These are phyloP conservation scores for Brassica nigra DNA, from an alignment of 345 rosid genomes.

Conservation along the genomic window DNA sequence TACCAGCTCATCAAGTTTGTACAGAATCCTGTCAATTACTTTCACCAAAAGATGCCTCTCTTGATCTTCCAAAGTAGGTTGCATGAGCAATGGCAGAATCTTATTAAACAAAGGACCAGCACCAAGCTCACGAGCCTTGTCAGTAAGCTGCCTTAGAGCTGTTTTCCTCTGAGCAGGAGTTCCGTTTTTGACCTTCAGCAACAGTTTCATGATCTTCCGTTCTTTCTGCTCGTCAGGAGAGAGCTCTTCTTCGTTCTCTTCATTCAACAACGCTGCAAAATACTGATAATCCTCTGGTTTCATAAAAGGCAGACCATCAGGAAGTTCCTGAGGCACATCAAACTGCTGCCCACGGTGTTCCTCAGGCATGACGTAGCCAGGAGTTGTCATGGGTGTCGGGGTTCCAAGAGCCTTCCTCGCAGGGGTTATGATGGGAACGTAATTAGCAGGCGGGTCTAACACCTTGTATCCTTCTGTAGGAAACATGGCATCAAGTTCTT, in stretches of 20 bases:
- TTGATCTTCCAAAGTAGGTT: slow-evolving; percentile 96
- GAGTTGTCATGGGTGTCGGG: slow-evolving; percentile 93
- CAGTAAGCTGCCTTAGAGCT: slow-evolving; percentile 93
- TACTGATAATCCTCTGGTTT: slow-evolving; percentile 99
- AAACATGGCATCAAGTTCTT: slow-evolving; percentile 96
- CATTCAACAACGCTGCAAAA: slow-evolving; percentile 82
- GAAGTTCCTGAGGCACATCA: slow-evolving; percentile 90
- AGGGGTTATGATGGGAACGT: slow-evolving; percentile 93
- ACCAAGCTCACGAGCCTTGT: slow-evolving; percentile 96
- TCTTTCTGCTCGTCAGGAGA: slow-evolving; percentile 94
- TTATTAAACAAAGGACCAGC: slow-evolving; percentile 93
- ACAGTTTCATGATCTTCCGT: slow-evolving; percentile 93
- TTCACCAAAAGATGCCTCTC: slow-evolving; percentile 99
- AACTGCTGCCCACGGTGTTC: slow-evolving; percentile 96
- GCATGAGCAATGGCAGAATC: slow-evolving; percentile 95
- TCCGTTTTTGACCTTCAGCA: slow-evolving; percentile 97
- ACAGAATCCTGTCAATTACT: slow-evolving; percentile 92
- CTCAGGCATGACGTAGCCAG: slow-evolving; percentile 78
- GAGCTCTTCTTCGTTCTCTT: slow-evolving; percentile 91
- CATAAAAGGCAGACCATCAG: slow-evolving; percentile 91
- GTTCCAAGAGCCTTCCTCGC: slow-evolving; percentile 87
- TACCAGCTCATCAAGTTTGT: slow-evolving; percentile 94
- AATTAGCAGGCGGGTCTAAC: slow-evolving; percentile 91
- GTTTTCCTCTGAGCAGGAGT: slow-evolving; percentile 99
- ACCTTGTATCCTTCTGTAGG: slow-evolving; percentile 90